Base-by-base conservation (phyloP, 257 asterid genomes). In the Nicotiana otophora region DNA sequence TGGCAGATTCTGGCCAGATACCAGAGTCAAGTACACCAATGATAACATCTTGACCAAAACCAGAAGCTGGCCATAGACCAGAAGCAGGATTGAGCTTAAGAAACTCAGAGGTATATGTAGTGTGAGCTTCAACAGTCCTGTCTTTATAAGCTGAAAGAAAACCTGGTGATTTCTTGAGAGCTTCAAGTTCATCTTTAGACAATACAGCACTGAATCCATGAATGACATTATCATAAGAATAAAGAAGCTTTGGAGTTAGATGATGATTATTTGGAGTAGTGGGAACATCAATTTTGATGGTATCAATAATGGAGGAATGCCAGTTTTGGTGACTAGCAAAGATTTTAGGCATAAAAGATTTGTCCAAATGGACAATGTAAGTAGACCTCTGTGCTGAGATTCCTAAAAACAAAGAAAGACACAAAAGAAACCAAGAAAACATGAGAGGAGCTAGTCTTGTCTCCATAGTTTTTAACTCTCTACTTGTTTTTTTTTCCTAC, bases 331-430 rank as follows among this genome's bases (percentile, higher is more conserved):
- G 83, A 23, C 31, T 69, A 4, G 80, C 34, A 64, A 78, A 82
- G 31, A 58, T 39, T 48, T 28, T 82, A 16, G 88, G 88, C 84
- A 82, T 82, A 42, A 65, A 55, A 57, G 42, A 82, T n/a, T 36
- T 70, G 54, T 85, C 86, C 79, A 85, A 70, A 33, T 85, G 86
- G 62, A 85, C 65, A 69, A 85, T 82, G 79, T 85, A 85, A n/a
- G 33, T 61, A 15, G 86, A 78, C 55, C 85, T 82, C 20, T 85
- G 48, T 30, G 55, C 81, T 63, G 69, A 76, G 19, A 1, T 9
- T 19, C 16, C 28, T 28, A 36, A 31, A 2, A 39, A 10, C 39
- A 19, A 70, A 70, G 78, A 42, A n/a, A 65, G 39, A 28, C 70
- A 11, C 9, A 26, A 65, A 14, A 70, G 11, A 5, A 0, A 70